Base-by-base conservation (phyloP, 1,139 yeast species). In the Dujonia santamariae region DNA sequence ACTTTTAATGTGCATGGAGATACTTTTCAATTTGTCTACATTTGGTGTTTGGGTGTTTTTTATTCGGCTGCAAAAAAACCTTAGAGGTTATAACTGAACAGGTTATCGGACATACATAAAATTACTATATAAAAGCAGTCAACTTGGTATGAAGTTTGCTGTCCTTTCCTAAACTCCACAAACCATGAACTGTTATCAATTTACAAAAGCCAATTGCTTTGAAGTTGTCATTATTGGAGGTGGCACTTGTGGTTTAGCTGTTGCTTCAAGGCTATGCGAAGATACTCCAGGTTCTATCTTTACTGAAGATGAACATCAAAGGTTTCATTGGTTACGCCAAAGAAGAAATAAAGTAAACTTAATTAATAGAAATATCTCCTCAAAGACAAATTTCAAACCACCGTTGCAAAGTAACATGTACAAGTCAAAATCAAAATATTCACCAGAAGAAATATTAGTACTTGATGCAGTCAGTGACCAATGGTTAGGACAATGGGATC, bases 401-500 rank as follows among this genome's bases (percentile, higher is more conserved):
- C 36, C 41, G 9, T 39, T 47, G 2, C 33, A 37, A 9, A 38
- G 41, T 4, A 16, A 7, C 8, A 7, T 6, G 11, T 56, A 46
- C 28, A 28, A 28, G 9, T 51, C 50, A 37, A 43, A 44, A n/a
- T 39, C 38, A 17, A 48, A 46, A 24, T 54, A 50, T 24, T 28
- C 32, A 3, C 52, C 64, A 3, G 36, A 39, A 14, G 65, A 63
- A 8, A 49, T 65, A 2, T 42, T 63, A 29, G 69, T 63, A 2
- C 47, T 65, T 18, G 71, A 64, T 40, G 54, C 50, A 7, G 51
- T 49, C 3, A 40, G 57, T 8, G 59, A 59, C 33, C 35, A 36
- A 9, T 64, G 62, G 35, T 42, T 69, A 53, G 65, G 66, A 2
- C 73, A 67, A 41, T 71, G 75, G 76, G 60, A 67, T 37, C 56